phyloP scores from a whole-genome alignment of 2,329 filamentous ascomycete species.

The Trichophyton mentagrophytes region DNA sequence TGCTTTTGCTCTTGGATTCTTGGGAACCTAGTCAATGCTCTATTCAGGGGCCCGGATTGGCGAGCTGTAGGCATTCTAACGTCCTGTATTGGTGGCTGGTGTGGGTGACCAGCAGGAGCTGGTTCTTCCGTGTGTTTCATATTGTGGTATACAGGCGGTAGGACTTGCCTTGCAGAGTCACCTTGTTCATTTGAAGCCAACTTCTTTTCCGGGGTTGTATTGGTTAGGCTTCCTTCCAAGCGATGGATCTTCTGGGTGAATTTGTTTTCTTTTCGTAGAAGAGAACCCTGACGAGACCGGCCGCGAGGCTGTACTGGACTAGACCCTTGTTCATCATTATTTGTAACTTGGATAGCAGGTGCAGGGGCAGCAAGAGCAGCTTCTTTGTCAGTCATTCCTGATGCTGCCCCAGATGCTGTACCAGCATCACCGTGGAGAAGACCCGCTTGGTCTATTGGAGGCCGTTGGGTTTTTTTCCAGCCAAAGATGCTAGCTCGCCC shows the following conservation, averaged over 20 bases:
- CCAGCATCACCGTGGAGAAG: slow-evolving; percentile 24
- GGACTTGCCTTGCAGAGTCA: slow-evolving; percentile 15
- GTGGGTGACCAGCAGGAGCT: slow-evolving; percentile 24
- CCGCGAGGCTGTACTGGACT: slow-evolving; percentile 18
- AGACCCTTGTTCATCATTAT: slow-evolving; percentile 41
- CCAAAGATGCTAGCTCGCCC: slow-evolving; percentile 68
- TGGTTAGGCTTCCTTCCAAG: slow-evolving; percentile 22
- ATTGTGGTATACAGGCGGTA: slow-evolving; percentile 28
- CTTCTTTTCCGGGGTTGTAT: slow-evolving; percentile 15
- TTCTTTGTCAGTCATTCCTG: slow-evolving; percentile 17
- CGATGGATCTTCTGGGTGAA: slow-evolving; percentile 20
- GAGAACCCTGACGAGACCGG: slow-evolving; percentile 11
- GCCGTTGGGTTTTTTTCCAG: slow-evolving; percentile 39
- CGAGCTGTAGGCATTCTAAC: slow-evolving; percentile 25
- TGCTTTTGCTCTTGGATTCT: slow-evolving; percentile 42
- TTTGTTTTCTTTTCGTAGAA: slow-evolving; percentile 7
- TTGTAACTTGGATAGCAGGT: slow-evolving; percentile 66
- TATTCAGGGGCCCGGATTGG: slow-evolving; percentile 29
- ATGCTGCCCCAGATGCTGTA: slow-evolving; percentile 14
- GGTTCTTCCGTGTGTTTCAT: slow-evolving; percentile 24
- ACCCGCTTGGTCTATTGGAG: slow-evolving; percentile 32
- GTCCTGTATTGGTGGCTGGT: slow-evolving; percentile 34
- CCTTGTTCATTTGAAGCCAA: background rate
- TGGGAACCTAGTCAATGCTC: slow-evolving; percentile 38
- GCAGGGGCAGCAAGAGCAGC: slow-evolving; percentile 36